Percentiles rank a stretch among this genome's conserved stretches.
phyloP scores from a whole-genome alignment of 169 alveolate species.

The Cryptosporidium ryanae region DNA sequence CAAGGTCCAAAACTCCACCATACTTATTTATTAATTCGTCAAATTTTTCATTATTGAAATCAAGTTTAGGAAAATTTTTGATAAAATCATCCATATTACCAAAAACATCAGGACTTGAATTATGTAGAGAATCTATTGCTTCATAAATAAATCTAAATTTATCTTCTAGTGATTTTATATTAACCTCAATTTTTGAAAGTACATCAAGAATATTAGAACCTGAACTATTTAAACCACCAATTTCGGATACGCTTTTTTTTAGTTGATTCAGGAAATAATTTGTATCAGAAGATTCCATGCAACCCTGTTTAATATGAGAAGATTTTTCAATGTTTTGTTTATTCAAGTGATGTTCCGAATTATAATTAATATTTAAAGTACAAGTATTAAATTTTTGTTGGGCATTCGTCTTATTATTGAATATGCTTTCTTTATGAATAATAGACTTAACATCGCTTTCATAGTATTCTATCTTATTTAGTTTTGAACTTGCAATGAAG shows the following conservation, averaged over 20 bases:
- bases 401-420: neutral
- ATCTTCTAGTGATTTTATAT: slow-evolving; percentile 13
- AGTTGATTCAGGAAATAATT: neutral
- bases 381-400: neutral
- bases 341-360: no score
- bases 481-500: slow-evolving; percentile 22
- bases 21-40: slow-evolving; percentile 4
- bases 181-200: slow-evolving; percentile 10
- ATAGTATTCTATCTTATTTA: neutral
- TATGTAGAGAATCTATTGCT: neutral
- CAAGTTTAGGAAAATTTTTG: neutral
- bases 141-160: neutral
- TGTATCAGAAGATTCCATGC: neutral
- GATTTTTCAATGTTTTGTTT: no score
- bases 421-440: neutral
- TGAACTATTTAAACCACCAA: neutral
- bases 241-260: neutral
- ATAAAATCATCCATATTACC: neutral
- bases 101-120: neutral
- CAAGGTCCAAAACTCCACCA: neutral
- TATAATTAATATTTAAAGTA: neutral
- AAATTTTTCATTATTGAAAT: neutral
- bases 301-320: no score
- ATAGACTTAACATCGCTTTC: neutral
- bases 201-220: slow-evolving; percentile 13